phyloP scores from a whole-genome alignment of 2,329 filamentous ascomycete genomes.

The Colletotrichum sansevieriae region DNA sequence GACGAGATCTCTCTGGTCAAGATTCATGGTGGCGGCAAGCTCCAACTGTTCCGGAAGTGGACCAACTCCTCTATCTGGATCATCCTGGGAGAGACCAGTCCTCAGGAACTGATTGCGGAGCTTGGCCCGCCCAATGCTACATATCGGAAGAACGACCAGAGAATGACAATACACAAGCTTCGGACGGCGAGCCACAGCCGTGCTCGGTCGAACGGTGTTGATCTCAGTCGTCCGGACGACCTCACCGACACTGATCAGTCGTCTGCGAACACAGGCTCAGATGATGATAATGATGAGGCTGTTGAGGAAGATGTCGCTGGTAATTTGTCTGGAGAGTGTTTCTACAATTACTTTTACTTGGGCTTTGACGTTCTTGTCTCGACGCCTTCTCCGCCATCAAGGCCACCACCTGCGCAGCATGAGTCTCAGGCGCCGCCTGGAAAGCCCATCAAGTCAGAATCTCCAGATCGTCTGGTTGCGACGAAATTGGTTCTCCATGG shows the following conservation, averaged over 20 bases:
- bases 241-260: slow-evolving; percentile 81
- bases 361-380: slow-evolving; percentile 96
- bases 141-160: slow-evolving; percentile 90
- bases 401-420: slow-evolving; percentile 66
- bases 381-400: slow-evolving; percentile 75
- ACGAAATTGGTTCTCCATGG: slow-evolving; percentile 95
- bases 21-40: slow-evolving; percentile 80
- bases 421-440: slow-evolving; percentile 45
- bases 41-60: slow-evolving; percentile 83
- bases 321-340: slow-evolving; percentile 78
- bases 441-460: slow-evolving; percentile 55
- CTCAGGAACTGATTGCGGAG: slow-evolving; percentile 91
- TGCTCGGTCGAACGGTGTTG: slow-evolving; percentile 59
- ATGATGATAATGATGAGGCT: slow-evolving; percentile 72
- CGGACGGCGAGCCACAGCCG: slow-evolving; percentile 66
- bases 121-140: slow-evolving; percentile 94
- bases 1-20: slow-evolving; percentile 88
- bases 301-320: slow-evolving; percentile 68
- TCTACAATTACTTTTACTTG: slow-evolving; percentile 97
- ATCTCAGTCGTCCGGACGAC: slow-evolving; percentile 65
- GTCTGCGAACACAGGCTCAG: slow-evolving; percentile 77
- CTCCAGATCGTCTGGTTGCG: slow-evolving; percentile 79
- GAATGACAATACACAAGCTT: slow-evolving; percentile 86
- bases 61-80: slow-evolving; percentile 78
- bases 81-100: slow-evolving; percentile 85